Evolutionary conservation across 176 grass and related monocot genomes (phyloP).

Genomic region (Aegilops sharonensis): DNA sequence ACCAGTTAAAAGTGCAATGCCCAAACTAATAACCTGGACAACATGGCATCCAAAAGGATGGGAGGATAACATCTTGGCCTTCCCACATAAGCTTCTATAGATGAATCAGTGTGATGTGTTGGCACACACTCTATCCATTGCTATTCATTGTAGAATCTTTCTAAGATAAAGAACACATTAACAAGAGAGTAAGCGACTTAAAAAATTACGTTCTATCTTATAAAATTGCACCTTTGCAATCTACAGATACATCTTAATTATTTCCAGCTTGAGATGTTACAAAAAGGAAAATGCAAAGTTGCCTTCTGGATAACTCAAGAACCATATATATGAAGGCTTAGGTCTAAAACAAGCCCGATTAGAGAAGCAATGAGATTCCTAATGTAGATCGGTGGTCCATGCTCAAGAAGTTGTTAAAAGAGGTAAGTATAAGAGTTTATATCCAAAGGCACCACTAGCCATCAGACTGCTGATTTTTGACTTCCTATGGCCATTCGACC

Average conservation of each 20-base stretch:
- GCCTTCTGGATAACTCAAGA: conserved; percentile 60
- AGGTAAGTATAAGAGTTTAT: conserved; percentile 1
- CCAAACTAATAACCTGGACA: conserved; percentile 43
- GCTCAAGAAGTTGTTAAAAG: conserved; percentile 47
- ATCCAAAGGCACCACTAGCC: not conserved
- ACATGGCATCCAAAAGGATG: conserved; percentile 51
- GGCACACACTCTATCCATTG: conserved; percentile 52
- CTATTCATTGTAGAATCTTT: not conserved
- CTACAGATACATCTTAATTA: not conserved
- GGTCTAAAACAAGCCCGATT: conserved; percentile 26
- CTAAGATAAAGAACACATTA: not conserved
- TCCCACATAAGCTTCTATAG: conserved; percentile 22
- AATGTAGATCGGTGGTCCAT: conserved; percentile 36
- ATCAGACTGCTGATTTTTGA: no score
- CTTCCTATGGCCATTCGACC: no score
- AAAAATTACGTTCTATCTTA: not conserved
- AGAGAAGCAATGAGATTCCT: conserved; percentile 40
- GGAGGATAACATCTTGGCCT: conserved; percentile 30
- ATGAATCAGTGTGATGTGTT: conserved; percentile 35
- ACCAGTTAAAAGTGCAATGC: not conserved
- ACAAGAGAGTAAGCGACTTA: not conserved
- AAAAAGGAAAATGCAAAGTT: not conserved
- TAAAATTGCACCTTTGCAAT: not conserved
- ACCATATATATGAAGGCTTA: conserved; percentile 45
- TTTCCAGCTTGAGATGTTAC: not conserved